Evolutionary conservation across 2,329 filamentous ascomycete species (phyloP).

Genomic region (Colletotrichum chlorophyti): DNA sequence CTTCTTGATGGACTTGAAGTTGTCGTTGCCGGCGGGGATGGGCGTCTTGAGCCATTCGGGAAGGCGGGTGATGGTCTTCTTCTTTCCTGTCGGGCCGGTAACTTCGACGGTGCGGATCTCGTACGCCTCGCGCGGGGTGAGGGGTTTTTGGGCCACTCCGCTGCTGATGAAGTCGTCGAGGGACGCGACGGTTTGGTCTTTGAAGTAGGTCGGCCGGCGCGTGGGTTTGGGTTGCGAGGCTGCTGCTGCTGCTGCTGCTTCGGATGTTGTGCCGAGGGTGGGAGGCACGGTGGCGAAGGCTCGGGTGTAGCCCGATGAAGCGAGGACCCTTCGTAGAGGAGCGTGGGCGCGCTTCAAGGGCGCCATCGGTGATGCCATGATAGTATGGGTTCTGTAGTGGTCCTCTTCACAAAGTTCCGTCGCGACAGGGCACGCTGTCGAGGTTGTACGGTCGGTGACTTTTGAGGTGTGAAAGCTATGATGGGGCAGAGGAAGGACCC

Average conservation of each 20-base stretch:
- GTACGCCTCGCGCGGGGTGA: slow-evolving; percentile 61
- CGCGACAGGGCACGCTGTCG: not conserved
- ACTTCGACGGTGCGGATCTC: slow-evolving; percentile 68
- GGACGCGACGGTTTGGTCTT: slow-evolving; percentile 61
- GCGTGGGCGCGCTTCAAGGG: slow-evolving; percentile 49
- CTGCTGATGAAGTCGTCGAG: slow-evolving; percentile 64
- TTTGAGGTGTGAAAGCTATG: not conserved
- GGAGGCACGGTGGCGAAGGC: slow-evolving; percentile 55
- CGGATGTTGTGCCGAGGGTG: slow-evolving; percentile 33
- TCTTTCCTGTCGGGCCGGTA: slow-evolving; percentile 64
- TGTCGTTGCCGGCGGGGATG: slow-evolving; percentile 79
- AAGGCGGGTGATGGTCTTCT: slow-evolving; percentile 74
- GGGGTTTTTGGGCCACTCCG: slow-evolving; percentile 40
- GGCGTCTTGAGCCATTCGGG: slow-evolving; percentile 97
- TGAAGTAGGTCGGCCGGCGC: slow-evolving; percentile 63
- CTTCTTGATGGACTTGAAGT: slow-evolving; percentile 94
- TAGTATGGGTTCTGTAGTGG: not conserved
- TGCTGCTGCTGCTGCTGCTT: slow-evolving; percentile 31
- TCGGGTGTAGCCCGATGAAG: slow-evolving; percentile 40
- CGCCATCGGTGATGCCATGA: slow-evolving; percentile 47
- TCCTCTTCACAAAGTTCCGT: not conserved
- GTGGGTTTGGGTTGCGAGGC: slow-evolving; percentile 30
- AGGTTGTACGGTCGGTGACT: not conserved
- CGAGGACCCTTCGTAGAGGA: slow-evolving; percentile 50
- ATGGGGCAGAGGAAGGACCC: slow-evolving; percentile 18